Base-by-base conservation (phyloP, 75 land plant species). In the Gnetum montanum region DNA sequence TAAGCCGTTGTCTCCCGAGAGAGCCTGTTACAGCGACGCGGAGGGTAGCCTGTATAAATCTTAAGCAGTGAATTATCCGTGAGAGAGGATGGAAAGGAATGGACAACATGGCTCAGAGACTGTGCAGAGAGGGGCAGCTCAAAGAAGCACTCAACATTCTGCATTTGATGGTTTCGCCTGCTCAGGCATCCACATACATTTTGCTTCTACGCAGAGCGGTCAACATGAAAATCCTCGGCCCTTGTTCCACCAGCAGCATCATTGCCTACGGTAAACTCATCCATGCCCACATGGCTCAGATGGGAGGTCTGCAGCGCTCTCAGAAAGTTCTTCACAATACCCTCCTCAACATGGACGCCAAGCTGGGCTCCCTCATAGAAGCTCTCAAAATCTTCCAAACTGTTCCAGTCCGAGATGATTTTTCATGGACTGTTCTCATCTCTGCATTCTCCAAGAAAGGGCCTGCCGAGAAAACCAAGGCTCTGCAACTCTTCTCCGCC, bases 401-500 rank as follows among this genome's bases (percentile, higher is more conserved):
- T 31, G 61, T 76, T 60, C 47, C 62, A 3, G 20, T 46, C 4
- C 52, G 61, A 35, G 51, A 67, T 31, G 49, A 36, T 4, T 59
- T 46, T 26, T 61, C 70, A 35, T 75, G 79, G 79, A 75, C 76
- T 34, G 75, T 62, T 34, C 48, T 76, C 58, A 62, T 76, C 38
- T 43, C 58, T 8, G 75, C 75, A 0, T 66, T 46, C 59, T 28
- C 35, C 2, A 33, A n/a, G 55, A 4, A 8, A 0, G 55, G 37
- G 4, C 28, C 20, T n/a, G 29, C 29, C 7, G 55, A n/a, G 15
- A n/a, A 53, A 20, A 36, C 37, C n/a, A n/a, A n/a, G n/a, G n/a
- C n/a, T n/a, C n/a, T n/a, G n/a, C n/a, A n/a, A n/a, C n/a, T n/a
- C n/a, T n/a, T n/a, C n/a, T n/a, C n/a, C n/a, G n/a, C n/a, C n/a